Base-by-base conservation (phyloP, 1,139 yeast species). In the Taphrina populina region DNA sequence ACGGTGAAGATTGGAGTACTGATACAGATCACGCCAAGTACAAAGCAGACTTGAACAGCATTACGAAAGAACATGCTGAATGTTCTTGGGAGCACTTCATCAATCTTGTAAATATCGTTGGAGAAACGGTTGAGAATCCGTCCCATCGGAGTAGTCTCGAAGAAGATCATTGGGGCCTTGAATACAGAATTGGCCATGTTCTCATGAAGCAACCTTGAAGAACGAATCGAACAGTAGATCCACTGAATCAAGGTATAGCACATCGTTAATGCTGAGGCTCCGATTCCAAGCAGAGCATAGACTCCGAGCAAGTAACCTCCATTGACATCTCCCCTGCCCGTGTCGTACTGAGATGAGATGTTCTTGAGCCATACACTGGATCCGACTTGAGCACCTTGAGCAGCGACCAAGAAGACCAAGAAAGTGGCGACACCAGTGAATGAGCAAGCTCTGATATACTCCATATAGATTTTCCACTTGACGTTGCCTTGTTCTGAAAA, bases 101-200 rank as follows among this genome's bases (percentile, higher is more conserved):
- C 98, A 60, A 92, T 83, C 66, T 88, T 87, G 72, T 88, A 88
- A 56, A 94, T 82, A 74, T 92, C 99, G 69, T 83, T 88, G 5
- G 97, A 88, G 68, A 92, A 92, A 68, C 98, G 77, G 74, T 94
- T 94, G 70, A 92, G 76, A 59, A 94, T 81, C 70, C 98, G 80
- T 33, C 99, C 98, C 62, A 92, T 80, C 49, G 98, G 99, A 0
- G 97, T 92, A 0, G 96, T 88, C 71, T 94, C 98, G 67, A 94
- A 92, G 69, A 94, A 92, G 34, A 88, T 79, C 98, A 92, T 94
- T 60, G 98, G 98, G 0, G 97, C 95, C 60, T 92, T 77, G 60
- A 92, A 72, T 8, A 92, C 95, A 60, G 88, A 75, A 32, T 71
- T 70, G 3, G 95, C 82, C 97, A 92, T 90, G 26, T 73, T 70